phyloP scores from a whole-genome alignment of 805 yeast genomes.

The Naumovozyma baii region DNA sequence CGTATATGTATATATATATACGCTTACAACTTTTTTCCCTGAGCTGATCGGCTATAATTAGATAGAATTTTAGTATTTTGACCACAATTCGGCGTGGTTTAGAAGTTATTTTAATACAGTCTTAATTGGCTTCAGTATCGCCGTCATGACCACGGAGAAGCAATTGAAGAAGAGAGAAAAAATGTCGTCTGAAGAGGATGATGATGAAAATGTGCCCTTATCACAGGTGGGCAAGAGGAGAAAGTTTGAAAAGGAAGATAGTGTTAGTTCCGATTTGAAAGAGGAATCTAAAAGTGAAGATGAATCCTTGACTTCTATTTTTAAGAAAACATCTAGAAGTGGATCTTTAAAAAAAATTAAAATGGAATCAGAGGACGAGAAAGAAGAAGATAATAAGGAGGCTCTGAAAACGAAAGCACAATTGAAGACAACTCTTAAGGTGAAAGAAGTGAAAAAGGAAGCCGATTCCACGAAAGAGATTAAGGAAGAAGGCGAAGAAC shows the following conservation, averaged over 20 bases:
- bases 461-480: conserved; percentile 1
- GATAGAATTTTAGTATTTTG: too few relatives aligned
- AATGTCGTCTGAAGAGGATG: not conserved
- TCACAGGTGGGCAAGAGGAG: conserved; percentile 2
- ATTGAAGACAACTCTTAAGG: conserved; percentile 29
- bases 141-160: not conserved
- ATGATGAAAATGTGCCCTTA: conserved; percentile 1
- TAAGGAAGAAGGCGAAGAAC: conserved; percentile 7
- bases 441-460: conserved; percentile 8
- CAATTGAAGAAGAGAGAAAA: not conserved
- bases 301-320: conserved; percentile 12
- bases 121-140: too few relatives aligned
- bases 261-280: conserved; percentile 1
- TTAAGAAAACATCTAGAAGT: conserved; percentile 7
- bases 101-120: too few relatives aligned
- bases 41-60: too few relatives aligned
- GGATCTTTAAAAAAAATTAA: conserved; percentile 3
- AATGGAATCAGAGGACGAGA: conserved; percentile 7
- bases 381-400: conserved; percentile 6
- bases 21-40: too few relatives aligned
- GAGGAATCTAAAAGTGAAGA: conserved; percentile 22
- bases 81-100: too few relatives aligned
- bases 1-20: too few relatives aligned
- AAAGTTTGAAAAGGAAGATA: not conserved
- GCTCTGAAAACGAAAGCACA: conserved; percentile 16